A percentile compares a stretch with the other conserved stretches of the same genome.
Conservation (phyloP, 495 filamentous ascomycete species). For the Saxophila tyrrhenica region DNA sequence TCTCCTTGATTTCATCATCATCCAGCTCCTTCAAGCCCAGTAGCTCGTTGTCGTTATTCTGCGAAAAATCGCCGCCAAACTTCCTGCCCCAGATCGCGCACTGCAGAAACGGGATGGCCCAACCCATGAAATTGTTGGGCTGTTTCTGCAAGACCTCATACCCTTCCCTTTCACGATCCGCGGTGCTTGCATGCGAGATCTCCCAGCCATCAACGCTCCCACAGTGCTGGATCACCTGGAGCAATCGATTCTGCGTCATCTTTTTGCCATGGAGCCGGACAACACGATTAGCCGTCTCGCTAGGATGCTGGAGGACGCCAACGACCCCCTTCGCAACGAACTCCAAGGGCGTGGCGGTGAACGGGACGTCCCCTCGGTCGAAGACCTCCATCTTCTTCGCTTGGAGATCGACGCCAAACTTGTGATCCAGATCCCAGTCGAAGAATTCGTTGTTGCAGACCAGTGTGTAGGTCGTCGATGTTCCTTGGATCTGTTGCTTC, state of each 20-base stretch:
- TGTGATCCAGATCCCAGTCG: neutral
- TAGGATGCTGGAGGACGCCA: slow-evolving; percentile 11
- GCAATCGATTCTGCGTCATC: slow-evolving; percentile 14
- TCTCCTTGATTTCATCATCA: slow-evolving; percentile 6
- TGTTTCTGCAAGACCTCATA: slow-evolving; percentile 2
- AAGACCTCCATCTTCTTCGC: neutral
- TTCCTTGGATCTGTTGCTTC: slow-evolving; percentile 27
- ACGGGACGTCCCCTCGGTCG: slow-evolving; percentile 7
- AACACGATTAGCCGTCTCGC: slow-evolving; percentile 17
- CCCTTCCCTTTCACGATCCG: slow-evolving; percentile 7
- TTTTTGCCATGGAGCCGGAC: slow-evolving; percentile 7
- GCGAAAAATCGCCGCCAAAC: slow-evolving; percentile 3
- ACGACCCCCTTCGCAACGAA: slow-evolving; percentile 10
- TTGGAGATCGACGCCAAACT: neutral
- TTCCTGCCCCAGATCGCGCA: slow-evolving; percentile 1
- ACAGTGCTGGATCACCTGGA: slow-evolving; percentile 6
- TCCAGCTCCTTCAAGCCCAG: slow-evolving; percentile 11
- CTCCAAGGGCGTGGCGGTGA: slow-evolving; percentile 7
- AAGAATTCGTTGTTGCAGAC: slow-evolving; percentile 10
- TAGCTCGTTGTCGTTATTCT: slow-evolving; percentile 17
- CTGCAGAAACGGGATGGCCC: slow-evolving; percentile 3
- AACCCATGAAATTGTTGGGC: neutral
- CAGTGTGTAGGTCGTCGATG: slow-evolving; percentile 5
- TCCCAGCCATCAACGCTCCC: slow-evolving; percentile 2
- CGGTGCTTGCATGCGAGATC: slow-evolving; percentile 1